These are phyloP conservation scores for Coemansia sp. DNA, from an alignment of 192 early-diverging fungal genomes.

Conservation along the genomic window DNA sequence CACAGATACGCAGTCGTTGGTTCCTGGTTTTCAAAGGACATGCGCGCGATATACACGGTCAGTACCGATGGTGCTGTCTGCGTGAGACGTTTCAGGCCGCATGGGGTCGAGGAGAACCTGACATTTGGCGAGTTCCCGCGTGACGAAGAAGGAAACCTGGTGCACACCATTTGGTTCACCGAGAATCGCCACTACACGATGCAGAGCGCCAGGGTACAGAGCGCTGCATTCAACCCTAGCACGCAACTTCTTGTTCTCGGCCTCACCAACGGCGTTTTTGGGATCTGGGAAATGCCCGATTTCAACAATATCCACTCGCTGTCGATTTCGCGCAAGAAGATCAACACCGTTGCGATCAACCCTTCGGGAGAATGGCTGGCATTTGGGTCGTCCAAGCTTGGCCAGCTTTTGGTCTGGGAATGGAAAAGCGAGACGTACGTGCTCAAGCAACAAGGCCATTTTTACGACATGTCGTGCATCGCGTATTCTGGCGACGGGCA, in stretches of 20 bases:
- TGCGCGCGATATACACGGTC: slow-evolving; percentile 70
- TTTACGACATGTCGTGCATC: slow-evolving; percentile 87
- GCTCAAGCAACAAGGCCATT: slow-evolving; percentile 98
- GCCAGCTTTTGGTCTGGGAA: slow-evolving; percentile 99
- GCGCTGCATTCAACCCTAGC: slow-evolving; percentile 71
- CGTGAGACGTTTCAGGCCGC: slow-evolving; percentile 63
- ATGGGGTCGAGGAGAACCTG: slow-evolving; percentile 57
- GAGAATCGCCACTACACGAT: slow-evolving; percentile 75
- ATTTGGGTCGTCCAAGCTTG: slow-evolving; percentile 86
- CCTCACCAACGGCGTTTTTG: slow-evolving; percentile 93
- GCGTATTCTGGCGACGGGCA: slow-evolving; percentile 92
- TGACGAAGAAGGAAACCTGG: slow-evolving; percentile 44
- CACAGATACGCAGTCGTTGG: slow-evolving; percentile 83
- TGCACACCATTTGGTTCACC: slow-evolving; percentile 49
- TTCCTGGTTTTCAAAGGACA: slow-evolving; percentile 63
- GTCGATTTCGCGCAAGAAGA: slow-evolving; percentile 92
- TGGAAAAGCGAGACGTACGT: slow-evolving; percentile 99
- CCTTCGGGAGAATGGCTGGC: slow-evolving; percentile 95
- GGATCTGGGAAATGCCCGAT: slow-evolving; percentile 95
- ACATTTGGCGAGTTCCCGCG: slow-evolving; percentile 60
- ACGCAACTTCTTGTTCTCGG: slow-evolving; percentile 83
- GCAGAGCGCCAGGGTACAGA: slow-evolving; percentile 75
- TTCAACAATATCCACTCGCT: slow-evolving; percentile 94
- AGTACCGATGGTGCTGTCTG: slow-evolving; percentile 88
- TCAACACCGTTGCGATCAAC: slow-evolving; percentile 87